Base-by-base conservation (phyloP, 306 rosid genomes). In the Crotalaria pallida region DNA sequence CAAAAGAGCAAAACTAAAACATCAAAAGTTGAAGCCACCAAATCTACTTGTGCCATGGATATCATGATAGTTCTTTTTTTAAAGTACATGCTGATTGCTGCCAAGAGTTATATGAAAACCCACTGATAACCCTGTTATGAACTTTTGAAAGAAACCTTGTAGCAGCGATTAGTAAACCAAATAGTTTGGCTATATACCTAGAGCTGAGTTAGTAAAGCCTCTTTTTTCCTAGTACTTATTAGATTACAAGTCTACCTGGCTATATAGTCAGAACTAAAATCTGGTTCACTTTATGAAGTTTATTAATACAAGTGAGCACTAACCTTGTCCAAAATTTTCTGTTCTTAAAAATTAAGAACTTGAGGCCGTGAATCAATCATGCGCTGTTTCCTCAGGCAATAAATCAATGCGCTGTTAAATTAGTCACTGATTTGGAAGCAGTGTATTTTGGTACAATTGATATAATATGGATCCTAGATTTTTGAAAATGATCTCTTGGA, bases 351-450 rank as follows among this genome's bases (percentile, higher is more conserved):
- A 16, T 51, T n/a, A 11, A 55, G 56, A 26, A 16, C 31, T 47
- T 4, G 18, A 55, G 11, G 43, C 57, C 60, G 26, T 58, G 40
- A 58, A 26, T 44, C 24, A 64, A n/a, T n/a, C n/a, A 15, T 21
- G 41, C 59, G 38, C 22, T 8, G 11, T 65, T 45, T n/a, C n/a
- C n/a, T n/a, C n/a, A n/a, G n/a, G n/a, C n/a, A n/a, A 36, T 58
- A 49, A 58, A 26, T 44, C 24, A 64, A 15, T 21, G 41, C 59
- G 38, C 22, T 8, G 11, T 65, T 45, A 48, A 48, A 62, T 17
- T 9, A 36, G 26, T 55, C 23, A 27, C 50, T 21, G 26, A 71
- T 43, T 64, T 59, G 63, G 61, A 58, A 61, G 73, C 57, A 60
- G 12, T 60, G 33, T 41, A 19, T 33, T 76, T 51, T 58, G 38